Conservation (phyloP, 2,329 filamentous ascomycete genomes). For the Verticillium isaacii region DNA sequence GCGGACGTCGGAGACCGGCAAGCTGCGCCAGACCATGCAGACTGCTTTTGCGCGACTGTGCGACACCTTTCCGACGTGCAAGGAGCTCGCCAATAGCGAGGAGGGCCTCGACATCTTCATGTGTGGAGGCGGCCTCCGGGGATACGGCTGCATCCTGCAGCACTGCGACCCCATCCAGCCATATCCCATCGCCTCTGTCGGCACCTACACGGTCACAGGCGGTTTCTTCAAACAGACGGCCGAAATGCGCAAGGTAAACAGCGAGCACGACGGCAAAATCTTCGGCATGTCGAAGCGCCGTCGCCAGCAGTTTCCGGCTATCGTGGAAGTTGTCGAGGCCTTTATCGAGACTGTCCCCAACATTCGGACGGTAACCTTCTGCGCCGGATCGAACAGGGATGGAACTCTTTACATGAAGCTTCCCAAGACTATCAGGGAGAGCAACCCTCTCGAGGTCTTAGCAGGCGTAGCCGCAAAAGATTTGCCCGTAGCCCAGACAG, state of each 20-base stretch:
- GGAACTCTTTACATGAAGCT: constrained; percentile 74
- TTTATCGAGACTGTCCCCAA: constrained; percentile 65
- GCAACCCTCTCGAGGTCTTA: constrained; percentile 55
- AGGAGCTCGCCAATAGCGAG: constrained; percentile 8
- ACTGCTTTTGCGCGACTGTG: constrained; percentile 54
- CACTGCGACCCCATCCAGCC: constrained; percentile 66
- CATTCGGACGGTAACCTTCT: constrained; percentile 74
- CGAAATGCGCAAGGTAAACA: constrained; percentile 47
- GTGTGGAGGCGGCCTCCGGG: constrained; percentile 84
- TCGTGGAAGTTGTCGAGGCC: constrained; percentile 73
- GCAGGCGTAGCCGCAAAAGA: constrained; percentile 7
- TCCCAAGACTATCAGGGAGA: constrained; percentile 50
- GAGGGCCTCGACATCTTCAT: constrained; percentile 68
- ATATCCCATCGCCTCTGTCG: constrained; percentile 80
- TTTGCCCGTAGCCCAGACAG: constrained; percentile 24
- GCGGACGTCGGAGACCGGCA: constrained; percentile 41
- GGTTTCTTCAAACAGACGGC: constrained; percentile 53
- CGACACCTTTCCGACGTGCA: constrained; percentile 44
- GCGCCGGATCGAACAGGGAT: constrained; percentile 82
- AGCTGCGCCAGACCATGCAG: constrained; percentile 54
- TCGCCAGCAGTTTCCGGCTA: constrained; percentile 77
- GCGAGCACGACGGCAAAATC: constrained; percentile 48
- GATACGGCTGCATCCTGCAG: constrained; percentile 89
- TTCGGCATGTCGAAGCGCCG: constrained; percentile 79
- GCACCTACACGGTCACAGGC: constrained; percentile 66